Percentiles rank a stretch among this genome's conserved stretches.
Conservation (phyloP, 73 alveolate genomes). For the Loxodes magnus region DNA sequence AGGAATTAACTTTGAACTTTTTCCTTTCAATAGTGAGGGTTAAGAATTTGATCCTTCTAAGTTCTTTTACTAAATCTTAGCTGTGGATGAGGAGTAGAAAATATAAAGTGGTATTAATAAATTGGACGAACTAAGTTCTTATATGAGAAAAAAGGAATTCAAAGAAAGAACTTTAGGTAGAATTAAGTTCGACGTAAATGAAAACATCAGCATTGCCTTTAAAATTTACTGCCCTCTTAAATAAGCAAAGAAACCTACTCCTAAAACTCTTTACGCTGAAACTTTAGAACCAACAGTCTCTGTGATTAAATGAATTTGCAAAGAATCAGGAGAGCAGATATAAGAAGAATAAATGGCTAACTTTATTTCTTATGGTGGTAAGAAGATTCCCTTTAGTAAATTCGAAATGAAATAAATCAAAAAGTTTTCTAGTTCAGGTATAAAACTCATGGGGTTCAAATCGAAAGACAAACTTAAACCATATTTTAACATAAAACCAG, state of each 20-base stretch:
- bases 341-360: constrained; percentile 84
- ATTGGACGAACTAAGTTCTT: constrained; percentile 58
- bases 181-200: constrained; percentile 59
- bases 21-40: constrained; percentile 73
- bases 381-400: constrained; percentile 70
- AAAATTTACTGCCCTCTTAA: constrained; percentile 69
- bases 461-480: constrained; percentile 67
- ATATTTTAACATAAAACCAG: constrained; percentile 83
- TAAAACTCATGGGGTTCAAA: constrained; percentile 92
- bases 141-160: constrained; percentile 78
- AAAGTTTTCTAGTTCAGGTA: constrained; percentile 83
- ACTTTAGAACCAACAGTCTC: constrained; percentile 71
- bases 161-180: constrained; percentile 74
- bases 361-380: constrained; percentile 78
- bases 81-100: constrained; percentile 63
- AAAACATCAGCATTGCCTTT: constrained; percentile 70
- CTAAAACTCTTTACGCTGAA: constrained; percentile 71
- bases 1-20: constrained; percentile 85
- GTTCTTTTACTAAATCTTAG: constrained; percentile 76
- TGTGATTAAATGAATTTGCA: constrained; percentile 56
- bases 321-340: constrained; percentile 84
- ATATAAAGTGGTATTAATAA: constrained; percentile 36
- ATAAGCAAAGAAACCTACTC: constrained; percentile 71
- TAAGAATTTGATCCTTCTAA: constrained; percentile 66
- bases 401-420: constrained; percentile 82